Base-by-base conservation (phyloP, 805 yeast genomes). In the Monosporozyma siamensis region DNA sequence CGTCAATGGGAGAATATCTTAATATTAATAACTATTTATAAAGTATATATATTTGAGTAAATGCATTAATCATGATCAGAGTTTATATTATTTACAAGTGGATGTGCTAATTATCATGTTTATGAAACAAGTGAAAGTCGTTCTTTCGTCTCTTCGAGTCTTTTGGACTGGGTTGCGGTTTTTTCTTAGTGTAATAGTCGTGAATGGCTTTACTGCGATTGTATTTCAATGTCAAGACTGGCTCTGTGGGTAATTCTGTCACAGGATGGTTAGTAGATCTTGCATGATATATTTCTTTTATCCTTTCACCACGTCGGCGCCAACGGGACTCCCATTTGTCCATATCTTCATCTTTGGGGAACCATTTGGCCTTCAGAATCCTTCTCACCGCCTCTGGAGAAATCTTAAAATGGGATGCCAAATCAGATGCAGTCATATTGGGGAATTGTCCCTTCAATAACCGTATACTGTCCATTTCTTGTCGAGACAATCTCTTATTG, bases 371-470 rank as follows among this genome's bases (percentile, higher is more conserved):
- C 56, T 77, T 79, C 49, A 89, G 58, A 15, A 89, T 86, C 48
- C 95, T 72, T 45, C 95, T 68, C 2, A 88, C 74, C 0, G 89
- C 84, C 50, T 88, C 94, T 1, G 94, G 90, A 1, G 92, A 82
- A 4, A 86, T 71, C 39, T 72, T 67, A 61, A 82, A 88, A 54
- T 72, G 72, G 25, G 72, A 66, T 0, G 87, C 81, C 5, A 89
- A 58, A 34, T 77, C 80, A 3, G 66, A 64, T 2, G 80, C 71
- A 4, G 72, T 74, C 41, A 83, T 48, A n/a, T 73, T 69, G 0
- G 96, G 95, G 47, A 66, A 54, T 23, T 71, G 65, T 11, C 61
- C 61, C 51, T 77, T 82, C 38, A 87, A 52, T 4, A 67, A 57
- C 42, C 83, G 64, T 4, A 89, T 69, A 43, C 77, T 77, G 15